Evolutionary conservation across 495 filamentous ascomycete genomes (phyloP), one percentile per base, ranked within the genome.

Genomic region (Choiromyces venosus): DNA sequence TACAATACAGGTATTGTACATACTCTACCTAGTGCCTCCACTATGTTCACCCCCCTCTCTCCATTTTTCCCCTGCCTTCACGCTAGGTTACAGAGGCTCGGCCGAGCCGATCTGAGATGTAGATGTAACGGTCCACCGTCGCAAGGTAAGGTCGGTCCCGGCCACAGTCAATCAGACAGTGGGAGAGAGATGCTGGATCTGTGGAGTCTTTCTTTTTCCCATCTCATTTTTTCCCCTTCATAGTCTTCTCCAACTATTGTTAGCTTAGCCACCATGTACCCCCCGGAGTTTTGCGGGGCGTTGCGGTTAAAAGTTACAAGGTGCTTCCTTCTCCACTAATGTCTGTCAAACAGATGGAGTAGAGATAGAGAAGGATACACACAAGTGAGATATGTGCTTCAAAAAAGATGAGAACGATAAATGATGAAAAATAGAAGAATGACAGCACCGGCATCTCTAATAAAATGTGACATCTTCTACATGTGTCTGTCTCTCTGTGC

Each of bases 71-170:
- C 76, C 44, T 67, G 67, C n/a, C 38, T 4, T 75, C 72, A 67
- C 66, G 52, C 73, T 71, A 71, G 69, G 64, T 68, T 70, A 66
- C 73, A 71, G 72, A 66, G 70, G 74, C 76, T 79, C 77, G 77
- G 72, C 21, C 71, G 69, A 75, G 67, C 78, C 77, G 73, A 79
- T 79, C 77, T 79, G 39, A 76, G 73, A 76, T 74, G 73, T 70
- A 66, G 67, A 71, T 74, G 76, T 78, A 76, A 76, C 70, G 66
- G 66, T 72, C 33, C 38, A 67, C 66, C 44, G 74, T 52, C 52
- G n/a, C 52, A 29, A 29, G 21, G 67, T 56, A 78, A 77, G 76
- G 76, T 66, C 76, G 76, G 78, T 35, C 42, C 76, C 73, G 76
- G 71, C 76, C 74, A 73, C 46, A 74, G 19, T 69, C 52, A 29